Conservation (phyloP, 1,284 basidiomycete species). For the Ustilago lituana region DNA sequence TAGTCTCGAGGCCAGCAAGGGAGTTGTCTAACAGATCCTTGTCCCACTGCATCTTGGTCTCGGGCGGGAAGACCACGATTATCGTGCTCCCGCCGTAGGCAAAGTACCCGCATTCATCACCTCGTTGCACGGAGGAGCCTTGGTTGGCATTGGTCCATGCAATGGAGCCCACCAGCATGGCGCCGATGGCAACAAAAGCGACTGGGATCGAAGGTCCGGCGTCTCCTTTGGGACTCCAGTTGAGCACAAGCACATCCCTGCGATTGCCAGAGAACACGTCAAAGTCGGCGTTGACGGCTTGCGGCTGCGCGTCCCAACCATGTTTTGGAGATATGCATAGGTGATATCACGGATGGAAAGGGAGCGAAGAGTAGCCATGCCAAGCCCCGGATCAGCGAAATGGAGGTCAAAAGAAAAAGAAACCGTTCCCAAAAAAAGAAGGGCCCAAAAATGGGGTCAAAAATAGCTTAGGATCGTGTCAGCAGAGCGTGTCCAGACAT, state of each 20-base stretch:
- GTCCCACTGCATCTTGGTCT: constrained; percentile 78
- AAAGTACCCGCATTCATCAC: constrained; percentile 81
- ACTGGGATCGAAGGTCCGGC: constrained; percentile 18
- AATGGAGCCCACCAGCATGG: constrained; percentile 75
- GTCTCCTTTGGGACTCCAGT: constrained; percentile 46
- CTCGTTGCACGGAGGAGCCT: constrained; percentile 80
- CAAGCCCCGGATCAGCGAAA: too few species aligned
- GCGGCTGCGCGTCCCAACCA: constrained; percentile 29
- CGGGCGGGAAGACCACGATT: constrained; percentile 47
- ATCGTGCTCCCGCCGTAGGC: constrained; percentile 65
- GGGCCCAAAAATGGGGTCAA: constrained; percentile 8
- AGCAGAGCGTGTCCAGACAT: too few species aligned
- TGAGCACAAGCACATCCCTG: constrained; percentile 46
- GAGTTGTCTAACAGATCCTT: constrained; percentile 85
- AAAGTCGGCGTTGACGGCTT: constrained; percentile 60
- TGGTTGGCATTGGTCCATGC: constrained; percentile 79
- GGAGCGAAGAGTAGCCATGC: too few species aligned
- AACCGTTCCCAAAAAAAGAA: constrained; percentile 4
- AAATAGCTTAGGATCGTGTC: too few species aligned
- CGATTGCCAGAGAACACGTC: constrained; percentile 61
- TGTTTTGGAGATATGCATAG: too few species aligned
- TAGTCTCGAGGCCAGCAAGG: constrained; percentile 75
- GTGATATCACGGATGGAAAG: too few species aligned
- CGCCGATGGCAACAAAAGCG: constrained; percentile 66
- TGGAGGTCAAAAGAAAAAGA: too few species aligned